Conservation (phyloP, 2,329 filamentous ascomycete species). For the Huntiella decipiens region DNA sequence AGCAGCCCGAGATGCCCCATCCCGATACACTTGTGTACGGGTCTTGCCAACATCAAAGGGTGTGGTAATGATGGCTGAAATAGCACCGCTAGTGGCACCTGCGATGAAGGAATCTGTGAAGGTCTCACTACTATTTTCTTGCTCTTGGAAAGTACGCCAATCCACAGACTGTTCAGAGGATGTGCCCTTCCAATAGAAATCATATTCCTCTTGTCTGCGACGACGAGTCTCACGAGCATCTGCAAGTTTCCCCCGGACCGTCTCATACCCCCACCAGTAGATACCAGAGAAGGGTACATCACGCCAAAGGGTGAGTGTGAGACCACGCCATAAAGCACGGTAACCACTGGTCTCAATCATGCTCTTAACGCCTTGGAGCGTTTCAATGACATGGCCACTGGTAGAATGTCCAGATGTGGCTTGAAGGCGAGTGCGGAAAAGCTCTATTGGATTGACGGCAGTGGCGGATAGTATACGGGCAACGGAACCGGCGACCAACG, state of each 20-base stretch:
- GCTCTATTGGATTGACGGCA: constrained; percentile 76
- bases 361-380: constrained; percentile 52
- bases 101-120: constrained; percentile 80
- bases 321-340: constrained; percentile 68
- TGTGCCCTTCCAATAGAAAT: not conserved
- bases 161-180: constrained; percentile 4
- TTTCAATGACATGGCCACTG: constrained; percentile 58
- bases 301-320: constrained; percentile 83
- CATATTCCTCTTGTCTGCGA: not conserved
- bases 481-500: constrained; percentile 58
- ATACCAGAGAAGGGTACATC: constrained; percentile 94
- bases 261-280: constrained; percentile 97
- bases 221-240: constrained; percentile 25
- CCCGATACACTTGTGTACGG: constrained; percentile 64
- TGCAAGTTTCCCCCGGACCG: constrained; percentile 50
- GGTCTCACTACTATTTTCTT: constrained; percentile 54
- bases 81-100: constrained; percentile 62
- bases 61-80: constrained; percentile 76
- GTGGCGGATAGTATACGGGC: constrained; percentile 68
- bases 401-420: constrained; percentile 41
- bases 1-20: constrained; percentile 22
- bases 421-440: constrained; percentile 84
- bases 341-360: constrained; percentile 69
- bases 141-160: constrained; percentile 38
- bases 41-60: constrained; percentile 98